Base-by-base conservation (phyloP, 768 basidiomycete genomes). In the Suillus brevipes region DNA sequence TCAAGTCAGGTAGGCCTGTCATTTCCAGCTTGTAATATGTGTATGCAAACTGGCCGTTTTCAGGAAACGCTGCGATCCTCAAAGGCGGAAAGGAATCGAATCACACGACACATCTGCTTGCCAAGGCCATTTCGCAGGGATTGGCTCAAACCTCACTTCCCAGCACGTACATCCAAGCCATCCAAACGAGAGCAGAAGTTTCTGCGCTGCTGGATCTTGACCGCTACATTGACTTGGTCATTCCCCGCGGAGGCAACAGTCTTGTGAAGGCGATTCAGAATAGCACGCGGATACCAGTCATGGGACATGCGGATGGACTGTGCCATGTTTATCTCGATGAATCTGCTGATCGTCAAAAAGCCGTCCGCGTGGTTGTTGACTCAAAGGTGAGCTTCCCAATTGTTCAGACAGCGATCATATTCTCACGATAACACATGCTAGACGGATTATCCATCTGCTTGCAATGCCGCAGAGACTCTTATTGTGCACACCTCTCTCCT, bases 281-380 rank as follows among this genome's bases (percentile, higher is more conserved):
- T 64, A 87, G 82, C 68, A 97, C 97, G 0, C 84, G 91, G 65
- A 99, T 99, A 66, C 91, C 97, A 2, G 97, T 99, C 52, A 98
- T 99, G 95, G 97, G 97, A 1, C 97, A 99, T 73, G 96, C 97
- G 8, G 97, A 99, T 76, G 97, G 97, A 2, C 79, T 99, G 10
- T 99, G 97, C 75, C 86, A 88, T 23, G 87, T 97, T 6, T 99
- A 89, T 75, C 78, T 99, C 6, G 97, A 99, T 75, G 89, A 91
- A 69, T 81, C 83, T 36, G 96, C 96, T 0, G 86, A 91, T 68
- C 70, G 80, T 45, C 84, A 87, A 64, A 99, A 95, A 75, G 94
- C 96, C 0, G 79, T 89, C 47, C 83, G 94, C 25, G 82, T 99
- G 7, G 87, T 89, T 0, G 79, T 97, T 4, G 97, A 99, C 74